Conservation (phyloP, 75 land plant genomes). For the Sequoiadendron giganteum region DNA sequence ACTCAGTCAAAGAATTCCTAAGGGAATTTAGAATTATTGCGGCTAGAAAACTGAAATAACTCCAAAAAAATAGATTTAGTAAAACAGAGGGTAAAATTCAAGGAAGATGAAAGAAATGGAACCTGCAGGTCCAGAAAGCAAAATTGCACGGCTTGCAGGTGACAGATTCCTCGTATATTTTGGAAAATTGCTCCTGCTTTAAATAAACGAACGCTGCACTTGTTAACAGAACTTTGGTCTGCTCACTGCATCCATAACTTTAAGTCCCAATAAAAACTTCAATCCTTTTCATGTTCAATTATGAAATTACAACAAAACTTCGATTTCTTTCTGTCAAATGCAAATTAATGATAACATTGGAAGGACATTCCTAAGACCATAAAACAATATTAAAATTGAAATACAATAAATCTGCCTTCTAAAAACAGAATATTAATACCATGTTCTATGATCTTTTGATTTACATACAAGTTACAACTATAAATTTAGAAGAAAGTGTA, state of each 20-base stretch:
- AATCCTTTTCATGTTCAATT: background rate
- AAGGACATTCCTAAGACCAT: background rate
- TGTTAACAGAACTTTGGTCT: constrained; percentile 64
- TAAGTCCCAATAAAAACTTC: background rate
- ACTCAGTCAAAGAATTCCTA: too few species aligned
- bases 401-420: background rate
- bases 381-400: background rate
- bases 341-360: background rate
- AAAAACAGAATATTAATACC: background rate
- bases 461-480: background rate
- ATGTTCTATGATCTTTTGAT: background rate
- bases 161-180: constrained; percentile 73
- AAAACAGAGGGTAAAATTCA: background rate
- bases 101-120: background rate
- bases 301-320: background rate
- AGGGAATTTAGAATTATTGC: too few species aligned
- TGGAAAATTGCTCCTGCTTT: constrained; percentile 64
- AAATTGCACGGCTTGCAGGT: constrained; percentile 80
- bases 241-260: constrained; percentile 56
- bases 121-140: constrained; percentile 88
- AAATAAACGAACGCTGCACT: constrained; percentile 85
- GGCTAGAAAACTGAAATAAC: too few species aligned
- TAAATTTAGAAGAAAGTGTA: too few species aligned
- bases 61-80: background rate
- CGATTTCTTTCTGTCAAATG: background rate